Evolutionary conservation across 305 asterid genomes (phyloP).

Genomic region (Withania somnifera): DNA sequence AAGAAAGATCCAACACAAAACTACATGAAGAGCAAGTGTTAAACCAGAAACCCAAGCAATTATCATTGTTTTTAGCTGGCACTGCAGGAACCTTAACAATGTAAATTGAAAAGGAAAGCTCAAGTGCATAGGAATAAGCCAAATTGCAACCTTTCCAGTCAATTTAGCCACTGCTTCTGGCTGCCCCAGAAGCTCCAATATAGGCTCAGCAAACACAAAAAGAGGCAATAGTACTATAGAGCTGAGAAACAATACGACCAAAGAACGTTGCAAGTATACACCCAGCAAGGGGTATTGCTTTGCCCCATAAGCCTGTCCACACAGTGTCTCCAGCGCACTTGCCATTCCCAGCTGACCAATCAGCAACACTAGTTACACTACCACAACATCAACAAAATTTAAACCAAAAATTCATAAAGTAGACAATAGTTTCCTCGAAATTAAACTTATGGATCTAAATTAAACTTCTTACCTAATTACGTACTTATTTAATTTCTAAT

Average conservation of each 20-base stretch:
- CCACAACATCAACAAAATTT: conserved; percentile 21
- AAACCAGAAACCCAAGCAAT: conserved; percentile 36
- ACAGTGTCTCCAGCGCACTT: conserved; percentile 50
- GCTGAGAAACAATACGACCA: conserved; percentile 39
- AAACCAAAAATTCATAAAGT: background rate
- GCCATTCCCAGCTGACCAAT: conserved; percentile 50
- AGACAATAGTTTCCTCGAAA: background rate
- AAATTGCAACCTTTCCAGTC: conserved; percentile 42
- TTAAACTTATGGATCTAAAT: background rate
- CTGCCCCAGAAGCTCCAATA: conserved; percentile 38
- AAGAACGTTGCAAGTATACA: conserved; percentile 44
- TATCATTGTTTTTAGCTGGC: conserved; percentile 42
- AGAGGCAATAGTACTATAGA: conserved; percentile 38
- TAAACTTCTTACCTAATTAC: background rate
- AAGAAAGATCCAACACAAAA: conserved; percentile 40
- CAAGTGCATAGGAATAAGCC: conserved; percentile 59
- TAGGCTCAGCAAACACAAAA: conserved; percentile 33
- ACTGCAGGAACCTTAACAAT: conserved; percentile 49
- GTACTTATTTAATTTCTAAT: background rate
- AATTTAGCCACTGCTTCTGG: conserved; percentile 33
- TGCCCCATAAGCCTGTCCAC: conserved; percentile 55
- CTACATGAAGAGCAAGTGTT: conserved; percentile 26
- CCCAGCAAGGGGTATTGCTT: conserved; percentile 40
- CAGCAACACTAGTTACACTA: background rate
- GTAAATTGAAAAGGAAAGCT: conserved; percentile 48